A percentile compares a stretch with the other conserved stretches of the same genome.
phyloP scores from a whole-genome alignment of 352 stramenopile species.

The Phytopythium aichiense region DNA sequence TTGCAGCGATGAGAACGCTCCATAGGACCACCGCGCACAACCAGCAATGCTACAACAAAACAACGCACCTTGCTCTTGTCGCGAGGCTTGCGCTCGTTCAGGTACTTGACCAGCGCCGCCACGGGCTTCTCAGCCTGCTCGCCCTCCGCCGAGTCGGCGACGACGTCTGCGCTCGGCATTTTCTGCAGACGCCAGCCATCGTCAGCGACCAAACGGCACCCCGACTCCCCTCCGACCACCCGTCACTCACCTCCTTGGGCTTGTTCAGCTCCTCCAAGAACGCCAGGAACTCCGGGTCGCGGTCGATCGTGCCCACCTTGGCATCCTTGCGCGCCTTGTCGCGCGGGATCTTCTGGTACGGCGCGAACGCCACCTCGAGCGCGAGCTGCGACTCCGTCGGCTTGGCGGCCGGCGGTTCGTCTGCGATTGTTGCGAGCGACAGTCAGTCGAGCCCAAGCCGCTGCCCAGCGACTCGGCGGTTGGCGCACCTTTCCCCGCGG shows the following conservation, averaged over 20 bases:
- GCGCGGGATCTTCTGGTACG: constrained; percentile 75
- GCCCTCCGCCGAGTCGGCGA: constrained; percentile 45
- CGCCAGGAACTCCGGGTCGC: constrained; percentile 64
- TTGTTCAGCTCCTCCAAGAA: constrained; percentile 71
- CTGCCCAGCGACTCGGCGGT: background rate
- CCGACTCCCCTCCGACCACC: background rate
- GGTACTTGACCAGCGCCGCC: constrained; percentile 72
- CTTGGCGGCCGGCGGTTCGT: background rate
- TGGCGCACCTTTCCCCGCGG: background rate
- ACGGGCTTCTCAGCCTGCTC: constrained; percentile 63
- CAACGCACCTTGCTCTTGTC: constrained; percentile 60
- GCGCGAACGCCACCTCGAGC: constrained; percentile 69
- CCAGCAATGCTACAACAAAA: background rate
- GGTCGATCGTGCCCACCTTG: constrained; percentile 70
- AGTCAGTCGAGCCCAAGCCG: background rate
- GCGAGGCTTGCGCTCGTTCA: constrained; percentile 73
- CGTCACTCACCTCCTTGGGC: constrained; percentile 48
- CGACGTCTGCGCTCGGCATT: constrained; percentile 61
- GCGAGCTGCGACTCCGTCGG: background rate
- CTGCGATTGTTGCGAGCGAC: background rate
- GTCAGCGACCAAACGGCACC: background rate
- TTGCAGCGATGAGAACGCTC: constrained; percentile 4
- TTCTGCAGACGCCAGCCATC: constrained; percentile 29
- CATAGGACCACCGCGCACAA: background rate
- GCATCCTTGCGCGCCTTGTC: constrained; percentile 79